Conservation (phyloP, 2,329 filamentous ascomycete genomes). For the Calonectria naviculata region DNA sequence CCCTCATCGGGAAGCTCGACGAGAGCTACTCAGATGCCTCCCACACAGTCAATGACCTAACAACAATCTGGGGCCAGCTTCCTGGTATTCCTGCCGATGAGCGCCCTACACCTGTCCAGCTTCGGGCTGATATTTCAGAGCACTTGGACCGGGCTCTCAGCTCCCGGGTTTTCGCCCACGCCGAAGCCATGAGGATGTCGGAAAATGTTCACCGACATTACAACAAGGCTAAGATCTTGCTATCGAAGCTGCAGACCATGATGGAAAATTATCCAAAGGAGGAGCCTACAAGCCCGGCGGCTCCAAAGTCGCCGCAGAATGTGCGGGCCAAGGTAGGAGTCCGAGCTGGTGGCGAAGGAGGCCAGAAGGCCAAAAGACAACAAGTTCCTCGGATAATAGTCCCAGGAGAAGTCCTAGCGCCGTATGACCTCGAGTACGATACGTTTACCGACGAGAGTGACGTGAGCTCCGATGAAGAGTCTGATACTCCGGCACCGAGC, state of each 20-base stretch:
- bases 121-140: conserved; percentile 71
- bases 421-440: conserved; percentile 73
- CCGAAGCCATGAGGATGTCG: conserved; percentile 71
- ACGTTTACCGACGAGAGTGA: conserved; percentile 65
- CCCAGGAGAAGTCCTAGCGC: conserved; percentile 73
- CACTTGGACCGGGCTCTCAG: conserved; percentile 64
- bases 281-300: conserved; percentile 63
- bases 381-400: conserved; percentile 70
- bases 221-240: conserved; percentile 67
- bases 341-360: conserved; percentile 56
- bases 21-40: conserved; percentile 68
- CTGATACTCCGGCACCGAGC: conserved; percentile 51
- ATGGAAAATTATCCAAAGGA: conserved; percentile 69
- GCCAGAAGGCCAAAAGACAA: conserved; percentile 58
- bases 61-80: conserved; percentile 66
- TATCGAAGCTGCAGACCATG: conserved; percentile 69
- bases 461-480: conserved; percentile 63
- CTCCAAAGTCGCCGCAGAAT: conserved; percentile 64
- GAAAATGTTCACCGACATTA: conserved; percentile 73
- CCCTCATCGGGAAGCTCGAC: conserved; percentile 74
- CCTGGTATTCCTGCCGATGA: conserved; percentile 59
- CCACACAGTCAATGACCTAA: conserved; percentile 64
- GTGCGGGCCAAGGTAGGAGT: conserved; percentile 60
- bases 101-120: conserved; percentile 59
- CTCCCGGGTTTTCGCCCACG: conserved; percentile 68